Base-by-base conservation (phyloP, 106 monocot genomes). In the Dendrobium catenatum region DNA sequence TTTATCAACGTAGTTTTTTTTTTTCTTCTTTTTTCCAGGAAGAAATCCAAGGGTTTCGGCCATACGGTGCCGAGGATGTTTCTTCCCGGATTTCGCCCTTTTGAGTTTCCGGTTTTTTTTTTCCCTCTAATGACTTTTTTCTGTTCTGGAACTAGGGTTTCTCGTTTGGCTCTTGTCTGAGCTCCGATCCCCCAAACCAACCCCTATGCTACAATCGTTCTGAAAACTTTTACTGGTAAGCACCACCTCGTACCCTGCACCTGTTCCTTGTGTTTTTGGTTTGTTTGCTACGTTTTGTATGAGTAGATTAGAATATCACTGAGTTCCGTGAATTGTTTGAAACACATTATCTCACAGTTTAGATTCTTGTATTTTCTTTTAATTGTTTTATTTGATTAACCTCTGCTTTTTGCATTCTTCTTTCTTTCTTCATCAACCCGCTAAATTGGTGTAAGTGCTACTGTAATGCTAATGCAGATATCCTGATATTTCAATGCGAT, bases 71-170 rank as follows among this genome's bases (percentile, higher is more conserved):
- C 76, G 76, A 47, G 48, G 49, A 46, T 76, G 11, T 20, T 76
- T 76, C 24, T 74, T 44, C 27, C 26, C 42, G 76, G 48, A 76
- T 76, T 76, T 76, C 11, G 16, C 42, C 49, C 48, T 9, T 24
- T 47, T 42, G 48, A 26, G 27, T 49, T n/a, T 76, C 11, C 11
- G 42, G 10, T 76, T 76, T 66, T 67, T 42, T 67, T 42, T 67
- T 42, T 33, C 13, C 79, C 33, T 41, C 79, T 79, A 79, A 79
- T 79, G 42, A 9, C 64, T 79, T 55, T 79, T 79, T 79, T 79
- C 79, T 79, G 61, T 67, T 79, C 43, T 79, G 79, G 26, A 79
- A 79, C 16, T 66, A 79, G 79, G 79, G 79, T 67, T 79, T 79
- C 13, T 79, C 22, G 64, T 79, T 44, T 43, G 64, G 64, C 44